Evolutionary conservation across 305 asterid genomes (phyloP), one percentile per base, ranked within the genome.

Genomic region (Rubia occidens): DNA sequence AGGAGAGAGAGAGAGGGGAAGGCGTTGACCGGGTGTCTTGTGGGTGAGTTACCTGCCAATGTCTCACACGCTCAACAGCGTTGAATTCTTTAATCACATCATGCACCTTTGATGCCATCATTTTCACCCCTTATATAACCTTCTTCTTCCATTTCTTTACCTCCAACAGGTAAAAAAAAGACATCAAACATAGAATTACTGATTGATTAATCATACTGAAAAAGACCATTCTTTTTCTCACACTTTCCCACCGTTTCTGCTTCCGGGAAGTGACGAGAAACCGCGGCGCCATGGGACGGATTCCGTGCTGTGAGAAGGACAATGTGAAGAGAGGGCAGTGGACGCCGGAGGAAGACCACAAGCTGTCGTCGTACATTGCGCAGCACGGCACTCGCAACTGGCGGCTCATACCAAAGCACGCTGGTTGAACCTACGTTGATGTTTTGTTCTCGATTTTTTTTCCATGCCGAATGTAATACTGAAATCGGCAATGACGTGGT

Each of bases 271-370:
- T 59, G 64, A 21, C n/a, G 14, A 24, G 45, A 5, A 13, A 7
- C 40, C 14, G 9, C 6, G 20, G 18, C 17, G 15, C 43, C 40
- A 89, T 94, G 99, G 99, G 99, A 1, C 63, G 99, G 54, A 81
- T 91, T 35, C 96, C 96, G 1, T 95, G 99, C 78, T 95, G 97
- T 74, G 97, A 91, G 74, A 95, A 95, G 74, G 97, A 89, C 13
- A 88, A 79, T 35, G 96, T 91, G 49, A 91, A 91, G 75, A 79
- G 94, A 37, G 99, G 99, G 40, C 99, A 95, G 67, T 95, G 99
- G 99, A 95, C 96, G 0, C 91, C 96, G 0, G 99, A 95, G 77
- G 99, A 94, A 85, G 99, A 94, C 71, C 96, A 94, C 69, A 94
- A 91, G 83, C 89, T 94, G 7, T 89, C 97, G 0, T 94, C 99